Percentiles rank a stretch among this genome's conserved stretches.
These are phyloP conservation scores for Dendryphion nanum DNA, from an alignment of 2,329 filamentous ascomycete species.

Conservation along the genomic window DNA sequence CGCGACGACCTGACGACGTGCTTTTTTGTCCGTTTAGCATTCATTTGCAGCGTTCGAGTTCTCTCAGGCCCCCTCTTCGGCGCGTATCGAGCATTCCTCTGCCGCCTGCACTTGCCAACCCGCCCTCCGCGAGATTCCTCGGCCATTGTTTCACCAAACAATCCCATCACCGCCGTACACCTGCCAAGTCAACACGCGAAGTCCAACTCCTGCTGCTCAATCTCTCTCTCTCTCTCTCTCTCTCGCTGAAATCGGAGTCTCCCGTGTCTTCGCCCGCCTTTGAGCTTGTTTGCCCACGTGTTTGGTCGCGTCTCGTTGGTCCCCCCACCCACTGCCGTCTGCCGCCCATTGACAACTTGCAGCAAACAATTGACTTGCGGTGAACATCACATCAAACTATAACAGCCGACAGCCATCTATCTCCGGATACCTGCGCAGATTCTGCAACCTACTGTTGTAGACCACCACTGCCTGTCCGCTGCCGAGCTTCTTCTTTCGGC, in stretches of 20 bases:
- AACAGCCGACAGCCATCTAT: constrained; percentile 20
- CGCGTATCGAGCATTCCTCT: constrained; percentile 15
- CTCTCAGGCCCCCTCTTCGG: constrained; percentile 6
- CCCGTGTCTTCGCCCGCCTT: constrained; percentile 7
- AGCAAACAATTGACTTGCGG: constrained; percentile 36
- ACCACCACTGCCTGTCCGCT: constrained; percentile 16
- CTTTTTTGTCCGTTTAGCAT: constrained; percentile 38
- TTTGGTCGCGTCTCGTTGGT: constrained; percentile 25
- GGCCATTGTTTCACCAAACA: constrained; percentile 18
- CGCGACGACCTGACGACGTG: constrained; percentile 42
- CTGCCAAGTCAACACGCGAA: constrained; percentile 15
- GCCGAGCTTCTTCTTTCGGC: constrained; percentile 12
- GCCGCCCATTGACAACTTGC: too few relatives aligned
- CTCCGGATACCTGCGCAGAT: constrained; percentile 28
- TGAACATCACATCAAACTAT: constrained; percentile 28
- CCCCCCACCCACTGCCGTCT: too few relatives aligned
- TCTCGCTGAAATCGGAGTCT: not conserved
- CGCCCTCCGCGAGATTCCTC: constrained; percentile 12
- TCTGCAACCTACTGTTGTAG: constrained; percentile 28
- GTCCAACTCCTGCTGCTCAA: too few relatives aligned
- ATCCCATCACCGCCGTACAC: constrained; percentile 14
- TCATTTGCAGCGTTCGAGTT: constrained; percentile 40
- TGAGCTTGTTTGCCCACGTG: constrained; percentile 31
- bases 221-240: not conserved
- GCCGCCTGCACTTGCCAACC: constrained; percentile 1